Evolutionary conservation across 768 basidiomycete species (phyloP).

Genomic region (Paxillus ammoniavirescens): DNA sequence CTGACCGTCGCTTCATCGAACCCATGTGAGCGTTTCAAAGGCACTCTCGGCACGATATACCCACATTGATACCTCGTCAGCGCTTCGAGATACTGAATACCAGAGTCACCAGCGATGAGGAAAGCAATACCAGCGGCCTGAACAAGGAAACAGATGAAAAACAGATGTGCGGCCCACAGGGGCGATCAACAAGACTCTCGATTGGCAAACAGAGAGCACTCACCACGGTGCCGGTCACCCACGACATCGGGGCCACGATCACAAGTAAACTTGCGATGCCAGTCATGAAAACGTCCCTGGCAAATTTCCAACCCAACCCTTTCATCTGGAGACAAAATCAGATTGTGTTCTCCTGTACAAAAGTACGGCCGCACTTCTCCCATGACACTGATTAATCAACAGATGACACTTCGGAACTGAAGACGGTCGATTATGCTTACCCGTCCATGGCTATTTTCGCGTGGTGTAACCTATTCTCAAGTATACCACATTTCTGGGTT

Average conservation of each 20-base stretch:
- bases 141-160: too few species aligned
- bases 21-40: too few species aligned
- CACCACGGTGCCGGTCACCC: background rate
- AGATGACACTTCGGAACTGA: background rate
- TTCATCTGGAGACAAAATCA: slow-evolving; percentile 14
- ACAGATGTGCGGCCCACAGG: too few species aligned
- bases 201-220: too few species aligned
- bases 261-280: slow-evolving; percentile 18
- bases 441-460: slow-evolving; percentile 13
- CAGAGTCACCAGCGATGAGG: background rate
- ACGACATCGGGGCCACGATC: slow-evolving; percentile 8
- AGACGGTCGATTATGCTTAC: slow-evolving; percentile 1
- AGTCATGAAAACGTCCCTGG: slow-evolving; percentile 7
- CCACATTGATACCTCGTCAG: too few species aligned
- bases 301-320: slow-evolving; percentile 16
- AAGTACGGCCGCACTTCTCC: slow-evolving; percentile 7
- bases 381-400: slow-evolving; percentile 10
- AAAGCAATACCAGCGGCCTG: background rate
- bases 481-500: slow-evolving; percentile 1
- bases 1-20: too few species aligned
- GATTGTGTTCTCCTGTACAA: background rate
- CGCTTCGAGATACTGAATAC: too few species aligned
- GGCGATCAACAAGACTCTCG: too few species aligned
- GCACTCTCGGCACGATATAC: too few species aligned
- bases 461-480: background rate